phyloP scores from a whole-genome alignment of 179 eudicot species.

The Actinidia polygama region DNA sequence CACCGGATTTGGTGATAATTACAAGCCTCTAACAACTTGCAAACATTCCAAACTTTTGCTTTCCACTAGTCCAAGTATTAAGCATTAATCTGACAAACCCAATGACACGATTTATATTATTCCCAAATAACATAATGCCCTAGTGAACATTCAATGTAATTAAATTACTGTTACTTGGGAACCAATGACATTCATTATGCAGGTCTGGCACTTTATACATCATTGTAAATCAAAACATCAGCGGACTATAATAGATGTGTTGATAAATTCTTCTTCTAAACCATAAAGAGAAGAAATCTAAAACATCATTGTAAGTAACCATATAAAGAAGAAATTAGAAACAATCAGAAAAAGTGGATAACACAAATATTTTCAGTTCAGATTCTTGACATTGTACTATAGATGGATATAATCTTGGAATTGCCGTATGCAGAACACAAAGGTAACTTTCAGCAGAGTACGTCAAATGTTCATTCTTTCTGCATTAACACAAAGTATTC shows the following conservation, averaged over 20 bases:
- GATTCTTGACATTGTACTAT: not conserved
- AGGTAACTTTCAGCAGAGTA: not conserved
- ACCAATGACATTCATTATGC: not conserved
- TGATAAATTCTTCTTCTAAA: slow-evolving; percentile 2
- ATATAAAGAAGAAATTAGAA: not conserved
- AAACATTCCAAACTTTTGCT: not conserved
- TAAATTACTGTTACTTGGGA: not conserved
- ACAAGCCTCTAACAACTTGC: not conserved
- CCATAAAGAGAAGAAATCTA: not conserved
- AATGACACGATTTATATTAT: not conserved
- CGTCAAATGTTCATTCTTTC: not conserved
- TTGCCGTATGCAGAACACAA: not conserved
- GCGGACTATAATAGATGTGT: not conserved
- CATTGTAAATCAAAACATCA: not conserved
- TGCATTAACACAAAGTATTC: not conserved
- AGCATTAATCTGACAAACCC: not conserved
- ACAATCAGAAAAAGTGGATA: not conserved
- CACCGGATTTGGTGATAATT: not conserved
- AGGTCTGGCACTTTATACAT: not conserved
- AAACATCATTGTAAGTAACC: no score
- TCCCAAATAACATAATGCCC: not conserved
- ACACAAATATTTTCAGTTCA: not conserved
- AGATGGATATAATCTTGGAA: not conserved
- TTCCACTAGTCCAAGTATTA: not conserved
- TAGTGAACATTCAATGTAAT: not conserved